Base-by-base conservation (phyloP, 2,329 filamentous ascomycete species). In the Fusarium metavorans region DNA sequence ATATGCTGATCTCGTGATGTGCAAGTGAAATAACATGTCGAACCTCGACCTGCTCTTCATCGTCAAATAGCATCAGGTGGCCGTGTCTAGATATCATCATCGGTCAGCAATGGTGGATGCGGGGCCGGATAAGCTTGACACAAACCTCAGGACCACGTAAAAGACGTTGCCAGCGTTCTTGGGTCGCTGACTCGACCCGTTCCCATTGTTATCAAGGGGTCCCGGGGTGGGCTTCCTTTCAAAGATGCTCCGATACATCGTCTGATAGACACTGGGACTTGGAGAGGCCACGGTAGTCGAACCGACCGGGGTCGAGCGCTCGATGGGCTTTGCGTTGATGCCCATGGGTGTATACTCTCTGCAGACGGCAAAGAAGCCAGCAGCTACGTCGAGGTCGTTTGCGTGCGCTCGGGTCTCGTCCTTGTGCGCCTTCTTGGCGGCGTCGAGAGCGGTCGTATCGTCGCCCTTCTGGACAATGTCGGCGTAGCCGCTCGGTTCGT, bases 241-340 rank as follows among this genome's bases (percentile, higher is more conserved):
- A 81, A 99, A 98, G 71, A 99, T 93, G 82, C 94, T 98, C 81
- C 95, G 89, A 84, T 99, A 99, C 95, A 99, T 98, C 82, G 93
- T 93, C 88, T 98, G 97, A 83, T 98, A 98, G 41, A 99, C 96
- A 82, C 96, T 98, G 66, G 94, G 95, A 80, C 95, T 97, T 66
- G 95, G 93, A 48, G 93, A 87, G 37, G 92, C 91, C 52, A 97
- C 91, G 18, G 93, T 92, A 62, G 89, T 84, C 66, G 93, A 92
- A 20, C 94, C 95, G 14, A 94, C 90, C 7, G 95, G 94, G 0
- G 94, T 96, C 35, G 92, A 91, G 70, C 95, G 90, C 84, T 98
- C 95, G 68, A 96, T 95, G 7, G 95, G 95, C 84, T 96, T 97
- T 70, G 95, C 94, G 85, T 97, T 97, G 82, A 97, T 92, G 48